phyloP scores from a whole-genome alignment of 495 filamentous ascomycete species.

The Amniculicola lignicola region DNA sequence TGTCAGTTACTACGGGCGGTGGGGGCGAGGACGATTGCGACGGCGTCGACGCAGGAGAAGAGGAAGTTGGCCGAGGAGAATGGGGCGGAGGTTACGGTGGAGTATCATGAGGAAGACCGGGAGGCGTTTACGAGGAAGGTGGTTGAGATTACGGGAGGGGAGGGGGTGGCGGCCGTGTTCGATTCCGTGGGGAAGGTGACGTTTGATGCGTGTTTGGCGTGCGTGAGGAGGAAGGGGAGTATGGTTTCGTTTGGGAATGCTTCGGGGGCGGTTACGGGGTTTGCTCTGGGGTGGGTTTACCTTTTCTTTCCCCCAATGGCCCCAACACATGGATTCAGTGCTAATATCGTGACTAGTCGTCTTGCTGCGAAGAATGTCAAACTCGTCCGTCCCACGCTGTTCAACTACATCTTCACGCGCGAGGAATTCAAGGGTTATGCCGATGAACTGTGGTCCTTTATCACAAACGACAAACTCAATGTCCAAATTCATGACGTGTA shows the following conservation, averaged over 20 bases:
- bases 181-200: conserved; percentile 87
- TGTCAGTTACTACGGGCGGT: conserved; percentile 69
- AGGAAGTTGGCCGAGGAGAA: conserved; percentile 73
- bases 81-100: conserved; percentile 70
- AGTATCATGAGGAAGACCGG: conserved; percentile 60
- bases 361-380: conserved; percentile 78
- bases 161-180: conserved; percentile 77
- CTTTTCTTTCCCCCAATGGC: not conserved
- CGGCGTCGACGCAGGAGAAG: conserved; percentile 73
- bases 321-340: not conserved
- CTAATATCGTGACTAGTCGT: conserved; percentile 34
- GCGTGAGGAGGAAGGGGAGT: conserved; percentile 76
- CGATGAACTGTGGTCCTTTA: conserved; percentile 69
- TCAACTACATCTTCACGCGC: conserved; percentile 68
- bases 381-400: conserved; percentile 70
- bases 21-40: conserved; percentile 80
- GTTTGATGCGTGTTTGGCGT: conserved; percentile 78
- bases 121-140: conserved; percentile 36
- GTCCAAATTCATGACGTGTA: conserved; percentile 78
- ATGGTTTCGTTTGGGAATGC: conserved; percentile 87
- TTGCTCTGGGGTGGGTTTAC: conserved; percentile 63
- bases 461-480: conserved; percentile 66
- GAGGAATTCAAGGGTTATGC: conserved; percentile 74
- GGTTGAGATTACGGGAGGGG: conserved; percentile 38
- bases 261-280: conserved; percentile 72